Conservation (phyloP, 441 rosid species). For the Isatis lusitanica region DNA sequence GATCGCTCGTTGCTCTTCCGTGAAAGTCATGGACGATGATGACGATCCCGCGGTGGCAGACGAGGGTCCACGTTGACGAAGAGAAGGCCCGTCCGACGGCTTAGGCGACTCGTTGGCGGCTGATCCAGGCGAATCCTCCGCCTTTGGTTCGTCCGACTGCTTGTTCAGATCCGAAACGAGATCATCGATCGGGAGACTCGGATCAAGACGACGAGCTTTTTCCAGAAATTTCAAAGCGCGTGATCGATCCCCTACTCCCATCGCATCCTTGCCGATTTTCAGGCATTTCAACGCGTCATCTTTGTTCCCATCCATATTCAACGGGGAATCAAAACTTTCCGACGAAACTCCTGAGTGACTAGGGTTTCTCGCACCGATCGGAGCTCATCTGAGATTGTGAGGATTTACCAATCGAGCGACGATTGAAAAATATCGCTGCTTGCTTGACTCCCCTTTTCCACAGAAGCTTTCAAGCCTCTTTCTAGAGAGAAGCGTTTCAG, state of each 20-base stretch:
- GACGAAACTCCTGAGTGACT: not conserved
- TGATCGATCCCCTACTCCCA: slow-evolving; percentile 63
- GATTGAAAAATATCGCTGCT: slow-evolving; percentile 20
- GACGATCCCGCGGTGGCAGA: slow-evolving; percentile 41
- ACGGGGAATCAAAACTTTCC: not conserved
- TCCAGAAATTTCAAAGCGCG: slow-evolving; percentile 78
- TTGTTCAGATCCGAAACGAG: slow-evolving; percentile 50
- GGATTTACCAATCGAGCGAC: slow-evolving; percentile 1
- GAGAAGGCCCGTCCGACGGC: slow-evolving; percentile 52
- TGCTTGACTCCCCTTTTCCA: not conserved
- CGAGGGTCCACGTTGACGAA: slow-evolving; percentile 54
- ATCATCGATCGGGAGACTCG: slow-evolving; percentile 58
- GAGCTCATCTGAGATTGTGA: slow-evolving; percentile 27
- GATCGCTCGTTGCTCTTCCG: slow-evolving; percentile 72
- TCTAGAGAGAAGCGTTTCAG: not conserved
- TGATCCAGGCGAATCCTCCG: slow-evolving; percentile 34
- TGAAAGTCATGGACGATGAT: slow-evolving; percentile 41
- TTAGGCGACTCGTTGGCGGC: slow-evolving; percentile 37
- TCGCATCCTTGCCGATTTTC: slow-evolving; percentile 71
- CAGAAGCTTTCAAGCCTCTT: slow-evolving; percentile 11
- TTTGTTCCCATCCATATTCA: slow-evolving; percentile 84
- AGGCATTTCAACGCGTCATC: slow-evolving; percentile 92
- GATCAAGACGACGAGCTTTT: slow-evolving; percentile 94
- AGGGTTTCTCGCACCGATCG: slow-evolving; percentile 11
- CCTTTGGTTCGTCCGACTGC: slow-evolving; percentile 28